A percentile compares a stretch with the other conserved stretches of the same genome.
These are phyloP conservation scores for Wickerhamomyces ciferrii DNA, from an alignment of 805 yeast species.

Conservation along the genomic window DNA sequence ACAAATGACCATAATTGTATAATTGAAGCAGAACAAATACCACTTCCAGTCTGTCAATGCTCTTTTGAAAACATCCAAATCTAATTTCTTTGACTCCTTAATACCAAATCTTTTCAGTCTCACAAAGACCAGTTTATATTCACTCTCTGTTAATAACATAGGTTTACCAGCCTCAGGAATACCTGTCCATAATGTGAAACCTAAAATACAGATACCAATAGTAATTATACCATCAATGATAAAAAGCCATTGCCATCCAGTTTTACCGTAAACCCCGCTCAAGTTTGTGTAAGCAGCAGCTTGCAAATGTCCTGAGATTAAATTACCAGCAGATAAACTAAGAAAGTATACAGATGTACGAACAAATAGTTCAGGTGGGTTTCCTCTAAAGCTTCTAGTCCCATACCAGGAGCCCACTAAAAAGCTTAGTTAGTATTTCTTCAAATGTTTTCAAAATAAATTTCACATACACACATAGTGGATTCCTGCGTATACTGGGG, in stretches of 20 bases:
- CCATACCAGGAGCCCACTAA: slow-evolving; percentile 43
- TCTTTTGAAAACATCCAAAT: neutral
- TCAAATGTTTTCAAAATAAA: no score
- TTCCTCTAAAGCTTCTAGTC: slow-evolving; percentile 2
- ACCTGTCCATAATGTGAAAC: slow-evolving; percentile 51
- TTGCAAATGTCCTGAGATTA: slow-evolving; percentile 59
- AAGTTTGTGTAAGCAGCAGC: slow-evolving; percentile 44
- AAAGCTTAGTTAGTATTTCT: no score
- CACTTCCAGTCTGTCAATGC: neutral
- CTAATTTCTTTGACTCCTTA: neutral
- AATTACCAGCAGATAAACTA: slow-evolving; percentile 26
- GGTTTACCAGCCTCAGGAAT: slow-evolving; percentile 36
- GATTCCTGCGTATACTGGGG: slow-evolving; percentile 39
- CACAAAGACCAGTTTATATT: neutral
- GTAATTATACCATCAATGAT: slow-evolving; percentile 44
- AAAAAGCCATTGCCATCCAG: slow-evolving; percentile 72
- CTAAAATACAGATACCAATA: slow-evolving; percentile 3
- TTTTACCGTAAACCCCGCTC: slow-evolving; percentile 45
- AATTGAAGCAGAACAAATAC: neutral
- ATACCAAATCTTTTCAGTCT: neutral
- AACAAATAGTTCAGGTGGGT: slow-evolving; percentile 34
- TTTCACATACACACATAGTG: slow-evolving; percentile 33
- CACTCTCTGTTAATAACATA: neutral
- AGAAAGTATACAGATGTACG: slow-evolving; percentile 1
- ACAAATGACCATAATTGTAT: neutral